Conservation (phyloP, 192 early-diverging fungal genomes). For the Geranomyces variabilis region DNA sequence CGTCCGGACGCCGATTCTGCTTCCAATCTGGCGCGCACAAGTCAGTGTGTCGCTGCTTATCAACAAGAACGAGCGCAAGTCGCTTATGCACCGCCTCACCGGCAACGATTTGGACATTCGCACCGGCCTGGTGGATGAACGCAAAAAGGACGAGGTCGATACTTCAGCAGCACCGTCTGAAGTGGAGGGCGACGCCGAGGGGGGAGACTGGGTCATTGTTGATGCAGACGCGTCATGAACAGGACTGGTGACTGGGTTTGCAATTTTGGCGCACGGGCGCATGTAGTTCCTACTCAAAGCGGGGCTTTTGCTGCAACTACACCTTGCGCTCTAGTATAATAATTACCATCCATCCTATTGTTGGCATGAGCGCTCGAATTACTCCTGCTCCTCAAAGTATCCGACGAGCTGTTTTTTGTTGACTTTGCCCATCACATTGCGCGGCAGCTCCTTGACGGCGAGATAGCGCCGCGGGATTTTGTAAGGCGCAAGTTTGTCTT, state of each 20-base stretch:
- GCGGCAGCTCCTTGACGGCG: constrained; percentile 63
- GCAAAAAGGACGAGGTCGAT: neutral
- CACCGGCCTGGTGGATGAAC: neutral
- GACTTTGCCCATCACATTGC: constrained; percentile 89
- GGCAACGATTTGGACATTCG: constrained; percentile 31
- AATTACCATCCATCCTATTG: no score
- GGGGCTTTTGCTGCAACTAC: no score
- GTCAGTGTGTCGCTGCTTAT: constrained; percentile 54
- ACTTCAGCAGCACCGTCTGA: no score
- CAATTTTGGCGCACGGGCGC: no score
- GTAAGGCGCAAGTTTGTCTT: constrained; percentile 71
- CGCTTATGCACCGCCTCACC: constrained; percentile 47
- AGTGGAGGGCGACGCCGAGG: no score
- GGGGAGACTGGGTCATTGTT: no score
- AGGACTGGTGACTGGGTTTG: no score
- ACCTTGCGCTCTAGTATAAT: no score
- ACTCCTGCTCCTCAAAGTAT: neutral
- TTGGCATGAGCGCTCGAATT: no score
- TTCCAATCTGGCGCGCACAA: constrained; percentile 56
- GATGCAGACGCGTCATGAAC: no score
- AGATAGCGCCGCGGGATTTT: constrained; percentile 69
- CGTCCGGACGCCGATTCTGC: constrained; percentile 31
- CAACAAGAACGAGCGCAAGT: constrained; percentile 51
- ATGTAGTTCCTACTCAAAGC: no score
- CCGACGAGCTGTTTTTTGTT: constrained; percentile 67